Evolutionary conservation across 345 rosid genomes (phyloP), one percentile per base, ranked within the genome.

Genomic region (Kandelia obovata): DNA sequence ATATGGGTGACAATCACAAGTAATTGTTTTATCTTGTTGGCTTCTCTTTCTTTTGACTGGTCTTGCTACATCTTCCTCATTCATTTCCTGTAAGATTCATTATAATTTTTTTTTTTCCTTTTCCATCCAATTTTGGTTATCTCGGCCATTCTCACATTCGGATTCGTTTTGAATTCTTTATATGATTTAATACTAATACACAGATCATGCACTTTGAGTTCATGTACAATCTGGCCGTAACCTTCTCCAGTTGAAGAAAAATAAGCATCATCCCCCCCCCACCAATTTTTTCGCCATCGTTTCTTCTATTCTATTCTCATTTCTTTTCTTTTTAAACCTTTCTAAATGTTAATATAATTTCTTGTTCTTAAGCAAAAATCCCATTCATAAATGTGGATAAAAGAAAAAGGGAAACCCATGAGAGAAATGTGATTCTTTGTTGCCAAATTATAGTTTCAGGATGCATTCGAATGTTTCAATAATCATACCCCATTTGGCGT

Each of bases 201-300:
- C 84, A 91, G 97, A 82, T 80, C 79, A 80, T 75, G 70, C 71
- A 61, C 71, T 82, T 56, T 74, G 71, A 62, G 59, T 75, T 25
- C 79, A 76, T 58, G 79, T 68, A 74, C 32, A 68, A 31, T 53
- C 79, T 25, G 81, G 85, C 71, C 91, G 95, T 69, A 61, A 73
- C 79, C 97, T 91, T 66, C 95, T 89, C 62, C 95, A 87, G 78
- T 82, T 84, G 65, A 82, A 74, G 73, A 72, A 65, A 68, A 11
- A 91, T 89, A 72, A 58, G 84, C 60, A 49, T 43, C 16, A 9
- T 11, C 9, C 16, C 27, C 21, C 27, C 47, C 11, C 15, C 16
- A 20, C 21, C 39, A 3, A 0, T 9, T 37, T n/a, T 62, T 28
- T 5, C 9, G 23, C 0, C 35, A 9, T 19, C 2, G n/a, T 30